Base-by-base conservation (phyloP, 148 eudicot species). In the Dysphania ambrosioides region DNA sequence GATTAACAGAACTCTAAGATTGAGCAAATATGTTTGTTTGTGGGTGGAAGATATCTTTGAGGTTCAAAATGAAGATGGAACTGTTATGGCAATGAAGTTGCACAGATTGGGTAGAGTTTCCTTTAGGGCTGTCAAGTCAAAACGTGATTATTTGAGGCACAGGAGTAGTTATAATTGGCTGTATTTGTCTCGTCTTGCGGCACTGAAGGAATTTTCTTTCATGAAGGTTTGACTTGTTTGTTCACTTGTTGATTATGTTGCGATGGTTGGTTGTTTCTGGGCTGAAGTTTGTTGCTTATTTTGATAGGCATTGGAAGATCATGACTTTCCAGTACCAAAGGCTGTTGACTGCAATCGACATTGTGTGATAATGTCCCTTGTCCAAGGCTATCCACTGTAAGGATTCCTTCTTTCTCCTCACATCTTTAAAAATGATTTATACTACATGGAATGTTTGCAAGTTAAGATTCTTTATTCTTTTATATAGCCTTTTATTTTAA, bases 281-380 rank as follows among this genome's bases (percentile, higher is more conserved):
- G 71, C 18, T 75, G 59, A 70, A 40, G 36, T 49, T 79, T 42
- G 75, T 53, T 72, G 21, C 16, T 83, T 72, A 55, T 21, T 60
- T 81, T 78, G 8, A 12, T 78, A 95, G 98, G 97, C 97, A 26
- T 78, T 95, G 86, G 88, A 86, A 81, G 92, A 92, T 68, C 96
- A 92, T 75, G 92, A 84, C 70, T 92, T 92, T 74, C 96, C 98
- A 19, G 97, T 95, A 68, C 98, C 98, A 68, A 79, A 89, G 76
- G 97, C 98, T n/a, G 88, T 95, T 80, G 96, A 89, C 72, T 92
- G 98, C 83, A 95, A 90, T 84, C 81, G 98, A 9, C 97, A 95
- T 86, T 95, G 98, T 78, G 96, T 95, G 78, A 56, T 95, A 75
- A 95, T 95, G 98, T 92, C 97, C 26, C 97, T 92, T 72, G 85